Percentiles rank a stretch among this genome's conserved stretches.
Evolutionary conservation across 352 stramenopile species (phyloP).

Genomic region (Globisporangium heterothallicum): DNA sequence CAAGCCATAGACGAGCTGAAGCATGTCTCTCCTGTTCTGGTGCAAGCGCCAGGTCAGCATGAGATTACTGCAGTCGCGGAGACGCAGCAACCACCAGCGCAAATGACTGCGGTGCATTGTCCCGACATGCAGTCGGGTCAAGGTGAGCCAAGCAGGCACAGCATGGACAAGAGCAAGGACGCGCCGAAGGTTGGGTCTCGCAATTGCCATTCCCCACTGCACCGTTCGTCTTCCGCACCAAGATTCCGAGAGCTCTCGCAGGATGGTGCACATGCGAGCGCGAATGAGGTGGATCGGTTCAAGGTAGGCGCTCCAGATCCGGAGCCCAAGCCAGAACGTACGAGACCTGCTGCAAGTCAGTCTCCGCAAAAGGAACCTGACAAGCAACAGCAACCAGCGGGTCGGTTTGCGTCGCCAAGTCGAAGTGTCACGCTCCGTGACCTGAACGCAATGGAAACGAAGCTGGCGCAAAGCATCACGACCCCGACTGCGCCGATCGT

Average conservation of each 20-base stretch:
- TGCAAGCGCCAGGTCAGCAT: too few species aligned
- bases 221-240: background rate
- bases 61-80: too few species aligned
- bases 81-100: background rate
- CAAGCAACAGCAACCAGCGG: too few species aligned
- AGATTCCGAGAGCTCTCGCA: background rate
- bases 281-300: background rate
- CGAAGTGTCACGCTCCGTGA: background rate
- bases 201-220: background rate
- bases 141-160: too few species aligned
- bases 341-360: background rate
- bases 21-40: too few species aligned
- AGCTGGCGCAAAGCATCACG: background rate
- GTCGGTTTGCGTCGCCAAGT: too few species aligned
- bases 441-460: background rate
- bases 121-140: background rate
- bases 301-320: background rate
- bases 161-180: background rate
- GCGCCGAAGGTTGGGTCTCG: background rate
- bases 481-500: background rate
- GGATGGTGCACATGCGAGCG: background rate
- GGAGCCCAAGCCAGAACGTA: background rate
- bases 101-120: background rate
- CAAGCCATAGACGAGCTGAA: background rate
- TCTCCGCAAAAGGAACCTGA: background rate